A percentile compares a stretch with the other conserved stretches of the same genome.
These are phyloP conservation scores for Fusarium sp. DNA, from an alignment of 2,329 filamentous ascomycete species.

Conservation along the genomic window DNA sequence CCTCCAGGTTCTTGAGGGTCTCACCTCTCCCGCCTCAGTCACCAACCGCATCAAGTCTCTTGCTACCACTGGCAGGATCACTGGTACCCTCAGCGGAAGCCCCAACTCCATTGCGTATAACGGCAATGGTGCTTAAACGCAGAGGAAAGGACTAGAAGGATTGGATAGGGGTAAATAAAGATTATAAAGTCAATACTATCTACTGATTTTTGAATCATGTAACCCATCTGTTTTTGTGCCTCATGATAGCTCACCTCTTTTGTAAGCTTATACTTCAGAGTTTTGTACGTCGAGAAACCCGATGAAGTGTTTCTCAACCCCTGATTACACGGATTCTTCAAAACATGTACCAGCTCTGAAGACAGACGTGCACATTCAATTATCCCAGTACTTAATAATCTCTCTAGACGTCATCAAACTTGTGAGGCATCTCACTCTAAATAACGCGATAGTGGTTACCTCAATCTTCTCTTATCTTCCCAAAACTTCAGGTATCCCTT, in stretches of 20 bases:
- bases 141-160: neutral
- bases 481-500: no score
- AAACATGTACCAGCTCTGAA: no score
- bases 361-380: no score
- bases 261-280: no score
- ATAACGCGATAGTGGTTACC: no score
- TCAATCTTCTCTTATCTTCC: no score
- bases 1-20: slow-evolving; percentile 57
- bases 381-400: no score
- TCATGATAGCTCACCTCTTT: neutral
- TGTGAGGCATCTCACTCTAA: no score
- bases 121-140: slow-evolving; percentile 46
- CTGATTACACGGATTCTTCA: no score
- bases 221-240: neutral
- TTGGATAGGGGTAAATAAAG: neutral
- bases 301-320: neutral
- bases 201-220: neutral
- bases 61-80: slow-evolving; percentile 53
- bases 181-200: neutral
- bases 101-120: slow-evolving; percentile 62
- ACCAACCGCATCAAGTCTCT: slow-evolving; percentile 56
- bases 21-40: slow-evolving; percentile 56
- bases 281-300: no score
- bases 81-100: slow-evolving; percentile 52
- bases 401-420: no score